A percentile compares a stretch with the other conserved stretches of the same genome.
phyloP scores from a whole-genome alignment of 1,139 yeast species.

The Wickerhamomyces sp. region DNA sequence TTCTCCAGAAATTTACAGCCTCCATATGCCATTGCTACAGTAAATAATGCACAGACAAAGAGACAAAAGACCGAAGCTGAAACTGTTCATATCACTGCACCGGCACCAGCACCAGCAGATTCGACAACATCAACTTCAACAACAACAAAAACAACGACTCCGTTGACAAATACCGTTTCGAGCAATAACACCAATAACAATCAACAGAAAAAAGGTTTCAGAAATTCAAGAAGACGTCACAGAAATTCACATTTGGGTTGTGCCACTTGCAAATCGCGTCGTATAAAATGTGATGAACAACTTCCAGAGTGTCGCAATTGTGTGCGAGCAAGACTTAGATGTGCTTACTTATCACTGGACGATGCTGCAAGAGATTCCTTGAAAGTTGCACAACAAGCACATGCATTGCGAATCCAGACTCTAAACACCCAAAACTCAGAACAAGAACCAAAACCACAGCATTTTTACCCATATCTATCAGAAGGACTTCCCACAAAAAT shows the following conservation, averaged over 20 bases:
- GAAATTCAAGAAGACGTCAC: conserved; percentile 54
- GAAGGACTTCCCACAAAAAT: conserved; percentile 19
- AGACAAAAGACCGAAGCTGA: conserved; percentile 6
- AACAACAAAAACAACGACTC: too few species aligned
- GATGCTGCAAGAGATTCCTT: conserved; percentile 46
- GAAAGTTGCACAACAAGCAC: conserved; percentile 41
- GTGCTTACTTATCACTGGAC: conserved; percentile 49
- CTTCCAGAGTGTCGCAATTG: conserved; percentile 60
- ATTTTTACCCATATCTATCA: conserved; percentile 13
- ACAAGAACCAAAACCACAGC: conserved; percentile 12
- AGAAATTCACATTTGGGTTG: conserved; percentile 57
- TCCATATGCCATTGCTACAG: conserved; percentile 27
- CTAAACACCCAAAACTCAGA: conserved; percentile 13
- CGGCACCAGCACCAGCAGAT: too few species aligned
- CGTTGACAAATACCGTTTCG: too few species aligned
- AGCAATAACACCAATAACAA: too few species aligned
- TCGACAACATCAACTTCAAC: too few species aligned
- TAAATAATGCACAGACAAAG: conserved; percentile 14
- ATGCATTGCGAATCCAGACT: conserved; percentile 19
- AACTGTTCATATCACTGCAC: too few species aligned
- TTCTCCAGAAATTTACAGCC: conserved; percentile 29
- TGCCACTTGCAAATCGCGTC: conserved; percentile 59
- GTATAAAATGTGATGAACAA: conserved; percentile 65
- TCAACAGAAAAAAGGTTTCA: conserved; percentile 27
- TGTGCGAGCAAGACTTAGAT: conserved; percentile 49